Evolutionary conservation across 495 filamentous ascomycete genomes (phyloP), one percentile per base, ranked within the genome.

Genomic region (Penicillium flavigenum): DNA sequence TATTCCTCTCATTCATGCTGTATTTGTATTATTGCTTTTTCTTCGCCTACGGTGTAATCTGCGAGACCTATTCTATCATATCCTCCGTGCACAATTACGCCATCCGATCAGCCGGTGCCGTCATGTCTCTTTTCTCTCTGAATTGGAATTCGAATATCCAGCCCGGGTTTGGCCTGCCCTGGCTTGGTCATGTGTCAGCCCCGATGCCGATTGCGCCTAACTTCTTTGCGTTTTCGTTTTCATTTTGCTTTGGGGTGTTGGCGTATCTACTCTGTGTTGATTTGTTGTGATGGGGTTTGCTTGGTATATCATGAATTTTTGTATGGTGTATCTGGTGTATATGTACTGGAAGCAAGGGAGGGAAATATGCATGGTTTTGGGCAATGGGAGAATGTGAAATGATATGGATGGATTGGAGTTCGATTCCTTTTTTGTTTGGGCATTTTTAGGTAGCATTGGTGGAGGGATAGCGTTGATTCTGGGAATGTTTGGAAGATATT

Each of bases 81-180:
- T 39, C 46, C 5, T 57, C 36, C 17, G n/a, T 43, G 32, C 22
- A 17, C 2, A 4, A 64, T 60, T 61, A 46, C 53, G 51, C 58
- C 48, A 62, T 64, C 17, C 16, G 56, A 8, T 52, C 51, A 39
- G 36, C n/a, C 2, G 0, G 36, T 64, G 55, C 58, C 61, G 61
- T 55, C 55, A 64, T 55, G 12, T 44, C 51, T 4, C 3, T 53
- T 10, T 41, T 48, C 17, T 17, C 14, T 2, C 29, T 31, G 22
- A n/a, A 17, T 31, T 17, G 2, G 51, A 22, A 4, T 31, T 31
- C 38, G 36, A 6, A 17, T 9, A 4, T 19, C 36, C 38, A 14
- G 19, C 10, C 16, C 4, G 19, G 42, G 19, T 8, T 44, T 44
- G 45, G 16, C 5, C 16, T 47, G 3, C 45, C 46, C 12, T 48